Evolutionary conservation across 805 yeast species (phyloP), one percentile per base, ranked within the genome.

Genomic region (Hanseniaspora pseudoguilliermondii): DNA sequence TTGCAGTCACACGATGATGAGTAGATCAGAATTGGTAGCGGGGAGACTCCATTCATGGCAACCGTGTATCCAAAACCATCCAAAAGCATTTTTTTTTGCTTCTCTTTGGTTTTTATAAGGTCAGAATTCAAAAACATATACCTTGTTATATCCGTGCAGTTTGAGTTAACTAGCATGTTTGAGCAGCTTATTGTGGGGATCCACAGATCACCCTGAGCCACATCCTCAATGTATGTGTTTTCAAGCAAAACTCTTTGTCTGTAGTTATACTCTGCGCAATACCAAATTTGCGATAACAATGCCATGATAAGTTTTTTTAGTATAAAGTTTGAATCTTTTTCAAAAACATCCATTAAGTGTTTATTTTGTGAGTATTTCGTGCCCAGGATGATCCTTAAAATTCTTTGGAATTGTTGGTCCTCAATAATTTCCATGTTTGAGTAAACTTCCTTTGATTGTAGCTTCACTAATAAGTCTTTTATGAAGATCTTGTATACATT

Each of bases 11-110:
- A 69, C 0, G 76, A 58, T 5, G 75, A 64, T 58, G 79, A 80
- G 59, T 75, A 74, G 0, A 70, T 62, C 20, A 77, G 60, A 0
- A 76, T 65, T 4, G 80, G 78, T 1, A 75, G 53, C n/a, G 71
- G 69, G 6, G 59, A 62, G 34, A 66, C 70, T 1, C 78, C 72
- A 51, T 77, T 66, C 0, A 73, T 48, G 0, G 68, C 65, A 5
- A 66, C 63, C 15, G 63, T 57, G 6, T 59, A 57, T 1, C 66
- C 59, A 29, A 65, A 57, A 13, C 71, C 69, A 13, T 61, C 60
- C 54, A 61, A 63, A 13, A 25, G 20, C 39, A 46, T 13, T n/a
- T 34, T 46, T 4, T 18, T 21, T 34, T 20, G 35, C 21, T 34
- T 46, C 20, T 34, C 49, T 9, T 11, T 29, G 9, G 40, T n/a